These are phyloP conservation scores for Hortaea sp. DNA, from an alignment of 2,329 filamentous ascomycete genomes.

Conservation along the genomic window DNA sequence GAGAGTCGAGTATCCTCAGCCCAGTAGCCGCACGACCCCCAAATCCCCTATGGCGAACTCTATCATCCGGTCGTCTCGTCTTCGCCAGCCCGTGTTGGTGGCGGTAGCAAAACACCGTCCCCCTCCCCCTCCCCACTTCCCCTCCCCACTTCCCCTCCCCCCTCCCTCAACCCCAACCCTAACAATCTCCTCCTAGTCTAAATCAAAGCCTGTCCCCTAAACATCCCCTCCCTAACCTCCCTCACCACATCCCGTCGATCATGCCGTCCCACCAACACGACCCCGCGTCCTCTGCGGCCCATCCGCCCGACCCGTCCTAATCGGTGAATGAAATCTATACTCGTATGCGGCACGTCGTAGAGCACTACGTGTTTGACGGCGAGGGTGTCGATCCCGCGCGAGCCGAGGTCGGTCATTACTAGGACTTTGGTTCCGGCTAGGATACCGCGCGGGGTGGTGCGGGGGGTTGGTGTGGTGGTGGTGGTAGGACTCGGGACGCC, in stretches of 20 bases:
- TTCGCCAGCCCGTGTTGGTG: too few relatives aligned
- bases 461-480: not conserved
- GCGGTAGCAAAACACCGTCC: not conserved
- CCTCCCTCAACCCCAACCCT: not conserved
- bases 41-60: too few relatives aligned
- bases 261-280: conserved; percentile 81
- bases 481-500: conserved; percentile 8
- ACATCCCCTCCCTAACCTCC: conserved; percentile 73
- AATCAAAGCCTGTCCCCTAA: conserved; percentile 40
- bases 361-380: conserved; percentile 84
- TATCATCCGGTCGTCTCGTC: too few relatives aligned
- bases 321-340: conserved; percentile 96
- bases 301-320: conserved; percentile 86
- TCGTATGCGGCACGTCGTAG: conserved; percentile 95
- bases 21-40: too few relatives aligned
- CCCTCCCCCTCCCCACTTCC: not conserved
- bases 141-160: not conserved
- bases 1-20: too few relatives aligned
- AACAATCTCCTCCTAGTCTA: conserved; percentile 11
- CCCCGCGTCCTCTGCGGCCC: conserved; percentile 77
- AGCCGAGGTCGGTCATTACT: conserved; percentile 87
- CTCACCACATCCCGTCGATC: conserved; percentile 84
- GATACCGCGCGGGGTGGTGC: conserved; percentile 27
- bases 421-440: conserved; percentile 78
- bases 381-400: conserved; percentile 86